These are phyloP conservation scores for Paramecium sonneborni DNA, from an alignment of 73 alveolate species.

Conservation along the genomic window DNA sequence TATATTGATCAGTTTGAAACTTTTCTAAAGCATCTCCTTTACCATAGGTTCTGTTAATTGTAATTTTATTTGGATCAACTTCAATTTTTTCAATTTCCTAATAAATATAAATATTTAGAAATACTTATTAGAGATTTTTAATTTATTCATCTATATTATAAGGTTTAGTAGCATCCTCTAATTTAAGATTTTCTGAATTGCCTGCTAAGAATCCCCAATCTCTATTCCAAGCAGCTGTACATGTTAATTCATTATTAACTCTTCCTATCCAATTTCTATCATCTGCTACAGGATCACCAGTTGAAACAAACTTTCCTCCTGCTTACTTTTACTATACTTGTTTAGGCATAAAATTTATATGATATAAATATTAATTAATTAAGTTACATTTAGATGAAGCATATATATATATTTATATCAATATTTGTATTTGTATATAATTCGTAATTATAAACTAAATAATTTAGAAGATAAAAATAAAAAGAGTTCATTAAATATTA, in stretches of 20 bases:
- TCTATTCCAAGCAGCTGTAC: constrained; percentile 66
- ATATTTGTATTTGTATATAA: not conserved
- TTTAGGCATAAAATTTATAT: constrained; percentile 44
- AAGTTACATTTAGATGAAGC: not conserved
- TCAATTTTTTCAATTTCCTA: constrained; percentile 34
- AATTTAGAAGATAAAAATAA: not conserved
- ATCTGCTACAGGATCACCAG: constrained; percentile 68
- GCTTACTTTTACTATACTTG: constrained; percentile 19
- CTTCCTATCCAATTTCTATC: constrained; percentile 70
- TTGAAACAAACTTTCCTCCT: constrained; percentile 64
- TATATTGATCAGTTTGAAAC: constrained; percentile 12
- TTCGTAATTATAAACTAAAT: not conserved
- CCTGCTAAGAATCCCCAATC: constrained; percentile 73
- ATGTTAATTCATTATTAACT: constrained; percentile 64
- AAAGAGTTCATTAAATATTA: not conserved
- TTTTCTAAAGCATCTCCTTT: constrained; percentile 61
- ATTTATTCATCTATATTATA: constrained; percentile 65
- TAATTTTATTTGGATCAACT: constrained; percentile 52
- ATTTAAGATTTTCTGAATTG: constrained; percentile 59
- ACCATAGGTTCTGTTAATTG: constrained; percentile 61
- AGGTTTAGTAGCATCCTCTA: constrained; percentile 66
- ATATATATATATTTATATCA: not conserved
- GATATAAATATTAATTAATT: not conserved
- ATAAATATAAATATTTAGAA: not conserved
- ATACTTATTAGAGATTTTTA: constrained; percentile 54